Percentiles rank a stretch among this genome's conserved stretches.
Conservation (phyloP, 2,329 filamentous ascomycete species). For the Arthroderma sp. region DNA sequence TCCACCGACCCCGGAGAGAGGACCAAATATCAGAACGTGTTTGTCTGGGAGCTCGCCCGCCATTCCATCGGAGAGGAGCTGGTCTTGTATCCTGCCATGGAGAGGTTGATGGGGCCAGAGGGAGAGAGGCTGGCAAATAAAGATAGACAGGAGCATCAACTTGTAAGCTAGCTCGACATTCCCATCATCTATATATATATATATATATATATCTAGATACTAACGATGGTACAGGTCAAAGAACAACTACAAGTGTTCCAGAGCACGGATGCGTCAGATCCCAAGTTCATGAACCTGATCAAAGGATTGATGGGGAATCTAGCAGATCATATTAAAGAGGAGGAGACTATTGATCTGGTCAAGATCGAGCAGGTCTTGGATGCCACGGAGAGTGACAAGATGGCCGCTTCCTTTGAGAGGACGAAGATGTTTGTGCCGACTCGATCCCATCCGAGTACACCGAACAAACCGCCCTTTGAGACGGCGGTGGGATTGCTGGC, state of each 20-base stretch:
- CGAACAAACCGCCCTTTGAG: constrained; percentile 45
- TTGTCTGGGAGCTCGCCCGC: constrained; percentile 41
- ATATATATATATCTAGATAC: no score
- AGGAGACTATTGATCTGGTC: constrained; percentile 41
- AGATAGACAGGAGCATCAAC: constrained; percentile 39
- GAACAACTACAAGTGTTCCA: constrained; percentile 42
- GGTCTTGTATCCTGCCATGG: constrained; percentile 42
- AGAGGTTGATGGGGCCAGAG: constrained; percentile 32
- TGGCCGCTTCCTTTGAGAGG: constrained; percentile 37
- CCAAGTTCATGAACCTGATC: constrained; percentile 36
- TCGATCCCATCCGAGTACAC: constrained; percentile 40
- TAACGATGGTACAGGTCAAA: constrained; percentile 35
- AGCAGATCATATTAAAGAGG: constrained; percentile 38
- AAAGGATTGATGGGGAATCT: constrained; percentile 36
- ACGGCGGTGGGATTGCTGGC: constrained; percentile 43
- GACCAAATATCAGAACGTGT: constrained; percentile 37
- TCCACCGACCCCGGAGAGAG: constrained; percentile 30
- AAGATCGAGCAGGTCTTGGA: constrained; percentile 37
- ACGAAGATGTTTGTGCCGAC: constrained; percentile 46
- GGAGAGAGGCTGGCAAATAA: constrained; percentile 36
- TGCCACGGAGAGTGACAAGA: constrained; percentile 23
- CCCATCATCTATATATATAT: neutral
- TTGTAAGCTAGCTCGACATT: constrained; percentile 21
- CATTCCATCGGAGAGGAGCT: constrained; percentile 41
- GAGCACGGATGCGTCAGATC: constrained; percentile 29